These are phyloP conservation scores for Aspergillus tubingensis DNA, from an alignment of 2,329 filamentous ascomycete species.

Conservation along the genomic window DNA sequence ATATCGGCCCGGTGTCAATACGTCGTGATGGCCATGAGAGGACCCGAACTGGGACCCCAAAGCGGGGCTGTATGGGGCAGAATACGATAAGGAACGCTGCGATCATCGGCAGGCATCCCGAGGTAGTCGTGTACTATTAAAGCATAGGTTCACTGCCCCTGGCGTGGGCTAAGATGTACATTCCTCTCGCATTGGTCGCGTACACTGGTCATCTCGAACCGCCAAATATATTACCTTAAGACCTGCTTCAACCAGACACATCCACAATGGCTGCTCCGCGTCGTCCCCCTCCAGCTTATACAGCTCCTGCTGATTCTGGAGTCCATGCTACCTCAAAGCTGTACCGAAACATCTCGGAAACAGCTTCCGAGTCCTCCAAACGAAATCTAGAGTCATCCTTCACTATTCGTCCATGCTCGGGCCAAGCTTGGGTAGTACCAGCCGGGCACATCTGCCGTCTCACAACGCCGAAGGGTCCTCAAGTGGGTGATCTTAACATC, in stretches of 20 bases:
- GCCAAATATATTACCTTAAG: background rate
- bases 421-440: conserved; percentile 70
- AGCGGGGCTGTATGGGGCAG: conserved; percentile 7
- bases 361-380: conserved; percentile 31
- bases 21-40: background rate
- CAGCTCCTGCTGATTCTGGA: conserved; percentile 36
- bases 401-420: conserved; percentile 71
- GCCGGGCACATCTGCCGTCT: conserved; percentile 70
- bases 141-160: background rate
- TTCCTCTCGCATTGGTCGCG: background rate
- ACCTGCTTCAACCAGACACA: background rate
- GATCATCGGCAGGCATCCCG: conserved; percentile 11
- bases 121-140: conserved; percentile 1
- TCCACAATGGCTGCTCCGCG: conserved; percentile 30
- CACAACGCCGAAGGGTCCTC: conserved; percentile 73
- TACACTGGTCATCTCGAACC: background rate
- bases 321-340: conserved; percentile 39
- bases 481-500: conserved; percentile 82
- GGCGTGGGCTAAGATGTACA: background rate
- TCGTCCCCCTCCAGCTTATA: conserved; percentile 43
- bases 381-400: conserved; percentile 50
- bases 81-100: conserved; percentile 5
- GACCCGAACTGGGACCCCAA: background rate
- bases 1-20: conserved; percentile 1
- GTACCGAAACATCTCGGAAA: conserved; percentile 41